phyloP scores from a whole-genome alignment of 2,329 filamentous ascomycete species.

The Colletotrichum sp. region DNA sequence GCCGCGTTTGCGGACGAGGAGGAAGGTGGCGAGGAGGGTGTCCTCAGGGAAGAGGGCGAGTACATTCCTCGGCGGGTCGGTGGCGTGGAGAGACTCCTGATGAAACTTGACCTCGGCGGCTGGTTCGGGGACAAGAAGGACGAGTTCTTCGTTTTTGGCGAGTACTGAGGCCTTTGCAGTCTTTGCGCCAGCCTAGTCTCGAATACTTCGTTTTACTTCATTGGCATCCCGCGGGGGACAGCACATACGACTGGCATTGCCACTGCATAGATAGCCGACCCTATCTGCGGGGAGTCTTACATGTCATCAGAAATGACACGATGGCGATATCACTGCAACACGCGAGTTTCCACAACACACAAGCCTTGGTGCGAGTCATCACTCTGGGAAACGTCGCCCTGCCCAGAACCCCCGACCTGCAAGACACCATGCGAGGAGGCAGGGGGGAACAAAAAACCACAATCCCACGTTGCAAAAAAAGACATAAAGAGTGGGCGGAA shows the following conservation, averaged over 20 bases:
- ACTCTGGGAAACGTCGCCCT: not conserved
- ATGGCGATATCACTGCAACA: not conserved
- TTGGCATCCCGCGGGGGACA: not conserved
- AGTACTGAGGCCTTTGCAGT: not conserved
- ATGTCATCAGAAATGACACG: not conserved
- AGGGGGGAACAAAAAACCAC: too few species aligned
- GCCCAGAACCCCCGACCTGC: not conserved
- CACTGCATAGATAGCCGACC: not conserved
- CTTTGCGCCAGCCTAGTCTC: not conserved
- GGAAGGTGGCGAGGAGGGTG: slow-evolving; percentile 29
- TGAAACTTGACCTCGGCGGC: slow-evolving; percentile 82
- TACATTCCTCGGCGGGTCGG: slow-evolving; percentile 78
- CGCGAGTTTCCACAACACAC: not conserved
- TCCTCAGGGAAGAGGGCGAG: slow-evolving; percentile 45
- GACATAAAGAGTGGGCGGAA: not conserved
- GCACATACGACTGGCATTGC: not conserved
- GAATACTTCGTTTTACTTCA: not conserved
- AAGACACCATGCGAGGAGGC: not conserved
- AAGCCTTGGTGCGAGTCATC: not conserved
- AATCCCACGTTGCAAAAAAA: not conserved
- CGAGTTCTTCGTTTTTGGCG: slow-evolving; percentile 8
- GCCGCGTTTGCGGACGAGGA: slow-evolving; percentile 51
- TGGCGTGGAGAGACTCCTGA: slow-evolving; percentile 82
- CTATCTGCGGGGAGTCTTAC: not conserved
- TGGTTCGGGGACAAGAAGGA: slow-evolving; percentile 51